Conservation (phyloP, 73 alveolate genomes). For the Halteria grandinella region DNA sequence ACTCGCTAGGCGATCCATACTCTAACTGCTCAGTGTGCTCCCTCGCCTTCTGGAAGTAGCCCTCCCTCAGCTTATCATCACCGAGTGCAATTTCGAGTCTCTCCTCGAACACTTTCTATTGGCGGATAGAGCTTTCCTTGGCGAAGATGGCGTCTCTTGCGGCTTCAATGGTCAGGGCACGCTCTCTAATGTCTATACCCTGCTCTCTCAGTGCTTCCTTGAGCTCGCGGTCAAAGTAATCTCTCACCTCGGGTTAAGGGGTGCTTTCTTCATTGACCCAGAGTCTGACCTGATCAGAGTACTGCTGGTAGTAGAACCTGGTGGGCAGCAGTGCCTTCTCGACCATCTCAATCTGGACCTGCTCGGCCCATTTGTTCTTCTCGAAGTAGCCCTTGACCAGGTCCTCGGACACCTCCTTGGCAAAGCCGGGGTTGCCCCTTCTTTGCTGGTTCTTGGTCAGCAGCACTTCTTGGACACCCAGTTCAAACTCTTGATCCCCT, state of each 20-base stretch:
- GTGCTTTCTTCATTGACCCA: constrained; percentile 50
- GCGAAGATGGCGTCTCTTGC: constrained; percentile 11
- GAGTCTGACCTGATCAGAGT: constrained; percentile 21
- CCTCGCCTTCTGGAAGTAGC: neutral
- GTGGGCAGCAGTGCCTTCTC: constrained; percentile 56
- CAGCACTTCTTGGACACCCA: constrained; percentile 19
- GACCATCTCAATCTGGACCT: constrained; percentile 19
- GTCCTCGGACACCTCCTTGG: constrained; percentile 7
- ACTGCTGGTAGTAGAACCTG: constrained; percentile 34
- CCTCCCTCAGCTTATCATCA: constrained; percentile 24
- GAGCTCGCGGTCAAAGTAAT: neutral
- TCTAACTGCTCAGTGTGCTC: neutral
- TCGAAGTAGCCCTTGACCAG: constrained; percentile 15
- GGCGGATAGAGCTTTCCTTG: neutral
- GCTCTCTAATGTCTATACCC: constrained; percentile 54
- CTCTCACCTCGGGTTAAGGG: constrained; percentile 32
- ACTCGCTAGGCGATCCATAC: neutral
- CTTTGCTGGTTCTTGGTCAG: neutral
- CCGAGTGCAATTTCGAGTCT: neutral
- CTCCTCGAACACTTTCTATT: neutral
- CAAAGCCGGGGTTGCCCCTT: neutral
- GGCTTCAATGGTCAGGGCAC: constrained; percentile 3
- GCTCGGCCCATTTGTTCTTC: constrained; percentile 7
- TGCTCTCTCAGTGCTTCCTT: constrained; percentile 11
- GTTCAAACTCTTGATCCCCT: constrained; percentile 21